Percentiles rank a stretch among this genome's conserved stretches.
These are phyloP conservation scores for Chaetothyriales sp. DNA, from an alignment of 2,329 filamentous ascomycete species.

Conservation along the genomic window DNA sequence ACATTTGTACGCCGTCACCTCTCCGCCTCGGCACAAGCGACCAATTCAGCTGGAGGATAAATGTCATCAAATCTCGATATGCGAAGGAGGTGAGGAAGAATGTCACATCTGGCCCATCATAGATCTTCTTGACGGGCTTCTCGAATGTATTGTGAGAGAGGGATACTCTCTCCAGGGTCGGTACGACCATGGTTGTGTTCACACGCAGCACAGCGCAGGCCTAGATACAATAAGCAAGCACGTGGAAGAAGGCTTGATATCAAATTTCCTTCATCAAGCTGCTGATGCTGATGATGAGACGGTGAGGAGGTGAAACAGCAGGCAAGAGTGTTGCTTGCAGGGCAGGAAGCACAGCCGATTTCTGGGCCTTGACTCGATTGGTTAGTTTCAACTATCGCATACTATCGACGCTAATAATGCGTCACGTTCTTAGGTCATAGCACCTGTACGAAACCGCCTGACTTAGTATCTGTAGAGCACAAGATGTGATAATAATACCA, in stretches of 20 bases:
- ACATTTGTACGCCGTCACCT: constrained; percentile 34
- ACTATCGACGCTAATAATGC: no score
- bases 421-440: no score
- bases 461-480: no score
- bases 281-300: neutral
- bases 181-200: neutral
- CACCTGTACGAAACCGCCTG: no score
- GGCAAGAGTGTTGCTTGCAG: no score
- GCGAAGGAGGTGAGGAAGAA: constrained; percentile 68
- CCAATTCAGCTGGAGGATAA: constrained; percentile 79
- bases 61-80: constrained; percentile 75
- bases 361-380: no score
- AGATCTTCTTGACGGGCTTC: constrained; percentile 64
- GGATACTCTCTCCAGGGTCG: neutral
- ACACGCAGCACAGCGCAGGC: neutral
- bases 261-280: neutral
- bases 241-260: neutral
- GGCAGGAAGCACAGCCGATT: no score
- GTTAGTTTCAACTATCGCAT: no score
- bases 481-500: no score
- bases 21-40: constrained; percentile 61
- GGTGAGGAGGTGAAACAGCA: neutral
- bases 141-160: constrained; percentile 42
- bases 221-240: neutral
- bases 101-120: constrained; percentile 68